Evolutionary conservation across 352 stramenopile species (phyloP).

Genomic region (Globisporangium heterothallicum): DNA sequence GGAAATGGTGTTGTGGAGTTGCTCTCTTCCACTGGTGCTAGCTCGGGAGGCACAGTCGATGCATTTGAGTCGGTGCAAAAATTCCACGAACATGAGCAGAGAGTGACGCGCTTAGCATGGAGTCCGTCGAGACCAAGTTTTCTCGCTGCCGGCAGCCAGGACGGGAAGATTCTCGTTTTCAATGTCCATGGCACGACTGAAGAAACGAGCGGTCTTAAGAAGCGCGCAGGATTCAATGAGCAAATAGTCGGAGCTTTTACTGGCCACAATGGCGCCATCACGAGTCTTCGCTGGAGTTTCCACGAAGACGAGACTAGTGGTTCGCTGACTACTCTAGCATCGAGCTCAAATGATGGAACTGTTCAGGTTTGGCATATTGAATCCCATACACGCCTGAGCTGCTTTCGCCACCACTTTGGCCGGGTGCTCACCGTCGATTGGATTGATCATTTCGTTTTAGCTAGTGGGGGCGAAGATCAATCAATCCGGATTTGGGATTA

Average conservation of each 20-base stretch:
- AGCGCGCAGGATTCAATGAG: background rate
- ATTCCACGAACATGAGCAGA: conserved; percentile 55
- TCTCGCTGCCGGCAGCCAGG: conserved; percentile 39
- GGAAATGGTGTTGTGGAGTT: conserved; percentile 46
- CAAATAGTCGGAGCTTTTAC: conserved; percentile 21
- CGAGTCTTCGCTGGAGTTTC: conserved; percentile 34
- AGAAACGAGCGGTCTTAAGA: background rate
- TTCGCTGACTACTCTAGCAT: conserved; percentile 28
- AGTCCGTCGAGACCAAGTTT: conserved; percentile 11
- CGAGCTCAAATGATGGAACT: conserved; percentile 45
- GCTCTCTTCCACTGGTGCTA: background rate
- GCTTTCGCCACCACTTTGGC: conserved; percentile 44
- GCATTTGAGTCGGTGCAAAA: conserved; percentile 9
- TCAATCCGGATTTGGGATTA: conserved; percentile 59
- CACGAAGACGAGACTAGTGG: background rate
- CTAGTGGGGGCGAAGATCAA: conserved; percentile 69
- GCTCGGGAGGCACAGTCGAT: background rate
- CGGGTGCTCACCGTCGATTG: conserved; percentile 56
- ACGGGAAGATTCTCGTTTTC: conserved; percentile 58
- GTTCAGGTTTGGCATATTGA: conserved; percentile 49
- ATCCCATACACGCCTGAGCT: conserved; percentile 14
- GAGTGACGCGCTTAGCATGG: conserved; percentile 40
- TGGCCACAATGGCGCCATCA: conserved; percentile 40
- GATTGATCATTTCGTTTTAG: conserved; percentile 32
- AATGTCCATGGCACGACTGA: conserved; percentile 2